phyloP scores from a whole-genome alignment of 2,329 filamentous ascomycete genomes.

The Ophiostoma angusticollis region DNA sequence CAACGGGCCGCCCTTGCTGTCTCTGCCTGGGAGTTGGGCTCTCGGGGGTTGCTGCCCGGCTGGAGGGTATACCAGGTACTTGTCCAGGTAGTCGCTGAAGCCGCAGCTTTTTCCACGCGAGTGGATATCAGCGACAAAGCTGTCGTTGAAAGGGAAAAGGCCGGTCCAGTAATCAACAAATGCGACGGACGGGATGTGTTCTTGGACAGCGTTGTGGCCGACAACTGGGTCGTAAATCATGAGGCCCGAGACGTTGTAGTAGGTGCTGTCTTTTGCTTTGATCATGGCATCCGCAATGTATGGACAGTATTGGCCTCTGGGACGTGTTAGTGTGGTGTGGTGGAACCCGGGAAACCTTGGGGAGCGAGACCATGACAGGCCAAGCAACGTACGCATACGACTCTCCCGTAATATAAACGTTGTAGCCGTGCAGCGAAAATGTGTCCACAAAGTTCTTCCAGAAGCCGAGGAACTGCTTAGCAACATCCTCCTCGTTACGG shows the following conservation, averaged over 20 bases:
- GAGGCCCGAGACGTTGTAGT: conserved; percentile 56
- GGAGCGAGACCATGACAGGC: not conserved
- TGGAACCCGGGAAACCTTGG: not conserved
- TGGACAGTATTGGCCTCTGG: conserved; percentile 47
- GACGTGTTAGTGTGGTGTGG: not conserved
- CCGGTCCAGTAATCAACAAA: conserved; percentile 49
- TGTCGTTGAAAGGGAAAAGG: conserved; percentile 52
- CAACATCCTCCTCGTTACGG: conserved; percentile 53
- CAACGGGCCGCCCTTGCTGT: conserved; percentile 22
- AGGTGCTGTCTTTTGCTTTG: conserved; percentile 47
- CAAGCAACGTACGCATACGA: conserved; percentile 40
- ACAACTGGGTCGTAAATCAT: conserved; percentile 62
- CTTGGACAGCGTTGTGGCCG: conserved; percentile 33
- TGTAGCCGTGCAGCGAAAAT: conserved; percentile 53
- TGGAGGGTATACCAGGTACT: conserved; percentile 57
- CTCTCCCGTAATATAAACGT: conserved; percentile 63
- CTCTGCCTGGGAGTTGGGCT: conserved; percentile 29
- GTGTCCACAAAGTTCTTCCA: conserved; percentile 66
- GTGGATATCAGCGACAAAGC: conserved; percentile 39
- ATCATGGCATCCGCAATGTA: conserved; percentile 65
- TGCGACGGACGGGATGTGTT: conserved; percentile 36
- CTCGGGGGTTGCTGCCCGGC: conserved; percentile 46
- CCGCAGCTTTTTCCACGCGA: conserved; percentile 44
- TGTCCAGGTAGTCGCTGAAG: conserved; percentile 45
- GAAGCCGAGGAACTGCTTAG: conserved; percentile 62